These are phyloP conservation scores for Hordeum pubiflorum DNA, from an alignment of 202 grass and related monocot species.

Conservation along the genomic window DNA sequence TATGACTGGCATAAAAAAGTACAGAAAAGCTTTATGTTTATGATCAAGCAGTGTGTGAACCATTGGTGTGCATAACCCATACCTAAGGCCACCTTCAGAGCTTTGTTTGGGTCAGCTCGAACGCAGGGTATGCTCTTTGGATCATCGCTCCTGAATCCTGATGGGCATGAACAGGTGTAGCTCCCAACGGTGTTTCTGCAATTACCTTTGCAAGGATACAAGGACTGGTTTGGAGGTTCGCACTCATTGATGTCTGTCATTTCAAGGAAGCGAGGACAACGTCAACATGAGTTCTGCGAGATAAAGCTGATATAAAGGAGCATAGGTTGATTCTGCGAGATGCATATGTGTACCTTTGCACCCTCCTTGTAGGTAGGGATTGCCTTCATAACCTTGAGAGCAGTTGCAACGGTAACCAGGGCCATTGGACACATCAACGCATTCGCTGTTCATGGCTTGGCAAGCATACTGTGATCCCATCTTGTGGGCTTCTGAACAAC, in stretches of 20 bases:
- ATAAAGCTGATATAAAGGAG: neutral
- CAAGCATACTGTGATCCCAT: neutral
- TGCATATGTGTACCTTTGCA: neutral
- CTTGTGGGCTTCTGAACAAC: neutral
- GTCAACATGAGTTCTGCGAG: neutral
- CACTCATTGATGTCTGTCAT: constrained; percentile 22
- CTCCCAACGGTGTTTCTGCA: neutral
- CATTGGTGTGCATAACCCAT: neutral
- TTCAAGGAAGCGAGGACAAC: neutral
- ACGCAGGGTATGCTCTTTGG: neutral
- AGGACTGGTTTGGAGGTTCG: neutral
- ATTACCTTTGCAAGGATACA: neutral
- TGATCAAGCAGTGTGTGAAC: neutral
- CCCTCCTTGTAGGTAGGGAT: constrained; percentile 10
- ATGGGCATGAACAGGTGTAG: neutral
- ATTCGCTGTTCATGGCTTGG: neutral
- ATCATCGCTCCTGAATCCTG: neutral
- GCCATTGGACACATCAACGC: neutral
- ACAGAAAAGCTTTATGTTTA: neutral
- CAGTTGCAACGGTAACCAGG: constrained; percentile 5
- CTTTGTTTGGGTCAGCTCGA: neutral
- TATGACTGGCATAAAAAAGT: neutral
- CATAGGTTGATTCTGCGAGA: neutral
- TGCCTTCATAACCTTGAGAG: neutral
- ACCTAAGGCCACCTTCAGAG: neutral